A percentile compares a stretch with the other conserved stretches of the same genome.
These are phyloP conservation scores for Dryas octopetala DNA, from an alignment of 306 rosid species.

Conservation along the genomic window DNA sequence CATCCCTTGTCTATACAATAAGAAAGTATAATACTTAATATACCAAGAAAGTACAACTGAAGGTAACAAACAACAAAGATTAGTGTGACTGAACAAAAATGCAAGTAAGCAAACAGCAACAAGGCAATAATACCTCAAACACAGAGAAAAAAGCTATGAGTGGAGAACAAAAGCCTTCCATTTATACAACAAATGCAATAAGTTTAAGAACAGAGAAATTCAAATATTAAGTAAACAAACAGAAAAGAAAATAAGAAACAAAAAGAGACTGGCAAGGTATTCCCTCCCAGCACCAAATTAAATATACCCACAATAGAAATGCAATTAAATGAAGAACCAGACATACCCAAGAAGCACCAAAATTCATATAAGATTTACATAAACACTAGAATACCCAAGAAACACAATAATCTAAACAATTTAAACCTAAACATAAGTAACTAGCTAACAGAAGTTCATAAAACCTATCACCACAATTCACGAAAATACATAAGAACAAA, in stretches of 20 bases:
- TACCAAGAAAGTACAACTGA: neutral
- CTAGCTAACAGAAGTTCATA: neutral
- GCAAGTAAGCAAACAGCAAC: neutral
- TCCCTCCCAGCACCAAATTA: neutral
- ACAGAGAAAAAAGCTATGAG: too few species aligned
- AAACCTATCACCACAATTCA: neutral
- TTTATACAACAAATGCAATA: too few species aligned
- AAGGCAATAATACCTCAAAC: too few species aligned
- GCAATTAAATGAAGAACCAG: neutral
- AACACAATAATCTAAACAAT: neutral
- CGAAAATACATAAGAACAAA: neutral
- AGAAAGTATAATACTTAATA: constrained; percentile 19
- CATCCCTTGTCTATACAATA: constrained; percentile 67
- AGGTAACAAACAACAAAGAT: neutral
- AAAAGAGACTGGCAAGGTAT: neutral
- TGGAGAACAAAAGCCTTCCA: too few species aligned
- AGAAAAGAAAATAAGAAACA: neutral
- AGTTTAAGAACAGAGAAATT: too few species aligned
- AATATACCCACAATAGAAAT: neutral
- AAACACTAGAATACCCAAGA: neutral
- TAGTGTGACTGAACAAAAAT: neutral
- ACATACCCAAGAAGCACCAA: constrained; percentile 5
- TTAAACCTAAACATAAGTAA: neutral
- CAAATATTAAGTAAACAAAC: neutral
- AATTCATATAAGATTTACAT: neutral